Evolutionary conservation across 352 stramenopile species (phyloP).

Genomic region (Plasmopara muralis): DNA sequence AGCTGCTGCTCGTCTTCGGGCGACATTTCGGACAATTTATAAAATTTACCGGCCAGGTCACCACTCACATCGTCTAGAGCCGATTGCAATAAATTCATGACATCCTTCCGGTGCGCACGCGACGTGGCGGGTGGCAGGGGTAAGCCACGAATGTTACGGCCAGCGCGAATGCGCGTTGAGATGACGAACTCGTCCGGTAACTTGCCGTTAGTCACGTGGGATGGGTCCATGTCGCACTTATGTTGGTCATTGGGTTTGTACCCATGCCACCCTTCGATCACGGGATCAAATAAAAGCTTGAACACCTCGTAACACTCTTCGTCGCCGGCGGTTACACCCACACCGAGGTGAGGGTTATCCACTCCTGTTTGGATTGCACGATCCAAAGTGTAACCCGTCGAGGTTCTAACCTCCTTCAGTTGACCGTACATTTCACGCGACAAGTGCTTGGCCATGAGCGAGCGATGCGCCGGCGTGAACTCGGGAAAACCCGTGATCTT

Average conservation of each 20-base stretch:
- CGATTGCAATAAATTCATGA: slow-evolving; percentile 78
- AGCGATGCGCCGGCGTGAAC: slow-evolving; percentile 69
- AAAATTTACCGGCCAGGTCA: slow-evolving; percentile 71
- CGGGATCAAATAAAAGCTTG: slow-evolving; percentile 64
- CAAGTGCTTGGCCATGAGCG: slow-evolving; percentile 75
- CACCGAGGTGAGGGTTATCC: slow-evolving; percentile 56
- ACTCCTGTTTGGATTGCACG: slow-evolving; percentile 75
- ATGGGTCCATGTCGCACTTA: slow-evolving; percentile 75
- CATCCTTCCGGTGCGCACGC: slow-evolving; percentile 64
- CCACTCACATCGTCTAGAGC: slow-evolving; percentile 69
- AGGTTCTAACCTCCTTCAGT: slow-evolving; percentile 59
- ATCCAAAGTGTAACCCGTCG: slow-evolving; percentile 72
- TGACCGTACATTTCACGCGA: slow-evolving; percentile 64
- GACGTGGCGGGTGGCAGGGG: slow-evolving; percentile 72
- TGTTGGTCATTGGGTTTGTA: slow-evolving; percentile 52
- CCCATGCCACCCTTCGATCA: slow-evolving; percentile 81
- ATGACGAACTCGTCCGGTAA: slow-evolving; percentile 79
- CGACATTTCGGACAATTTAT: slow-evolving; percentile 77
- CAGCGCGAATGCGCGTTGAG: slow-evolving; percentile 84
- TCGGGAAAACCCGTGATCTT: slow-evolving; percentile 62
- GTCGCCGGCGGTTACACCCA: slow-evolving; percentile 76
- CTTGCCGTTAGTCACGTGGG: slow-evolving; percentile 41
- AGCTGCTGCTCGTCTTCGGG: slow-evolving; percentile 82
- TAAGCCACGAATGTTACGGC: slow-evolving; percentile 76
- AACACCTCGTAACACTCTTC: slow-evolving; percentile 81